Conservation (phyloP, 345 rosid species). For the Hirschfeldia incana region DNA sequence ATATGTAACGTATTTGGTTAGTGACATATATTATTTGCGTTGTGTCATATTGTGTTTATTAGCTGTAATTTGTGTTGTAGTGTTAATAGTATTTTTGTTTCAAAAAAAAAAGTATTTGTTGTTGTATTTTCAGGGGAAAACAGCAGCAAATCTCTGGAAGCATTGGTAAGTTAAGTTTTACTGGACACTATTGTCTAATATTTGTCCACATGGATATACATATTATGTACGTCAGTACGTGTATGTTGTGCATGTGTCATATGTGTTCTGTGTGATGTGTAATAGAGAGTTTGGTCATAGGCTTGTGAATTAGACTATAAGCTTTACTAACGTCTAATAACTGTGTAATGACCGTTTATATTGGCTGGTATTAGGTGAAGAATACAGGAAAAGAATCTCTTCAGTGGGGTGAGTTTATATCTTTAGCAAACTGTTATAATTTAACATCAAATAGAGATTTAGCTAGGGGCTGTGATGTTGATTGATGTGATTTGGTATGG, state of each 20-base stretch:
- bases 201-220: neutral
- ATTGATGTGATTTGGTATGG: constrained; percentile 5
- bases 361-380: constrained; percentile 62
- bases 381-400: constrained; percentile 83
- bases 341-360: neutral
- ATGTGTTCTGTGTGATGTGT: neutral
- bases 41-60: neutral
- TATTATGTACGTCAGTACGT: neutral
- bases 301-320: neutral
- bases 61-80: neutral
- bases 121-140: constrained; percentile 59
- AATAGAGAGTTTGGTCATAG: neutral
- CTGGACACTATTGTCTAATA: neutral
- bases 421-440: neutral
- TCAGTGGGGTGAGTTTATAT: constrained; percentile 74
- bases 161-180: neutral
- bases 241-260: neutral
- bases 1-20: neutral
- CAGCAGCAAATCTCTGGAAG: constrained; percentile 72
- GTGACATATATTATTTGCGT: neutral
- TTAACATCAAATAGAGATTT: neutral
- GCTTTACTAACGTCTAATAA: neutral
- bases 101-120: neutral
- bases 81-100: neutral
- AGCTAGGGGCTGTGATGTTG: neutral